These are phyloP conservation scores for Xylariales sp. DNA, from an alignment of 2,329 filamentous ascomycete species.

Conservation along the genomic window DNA sequence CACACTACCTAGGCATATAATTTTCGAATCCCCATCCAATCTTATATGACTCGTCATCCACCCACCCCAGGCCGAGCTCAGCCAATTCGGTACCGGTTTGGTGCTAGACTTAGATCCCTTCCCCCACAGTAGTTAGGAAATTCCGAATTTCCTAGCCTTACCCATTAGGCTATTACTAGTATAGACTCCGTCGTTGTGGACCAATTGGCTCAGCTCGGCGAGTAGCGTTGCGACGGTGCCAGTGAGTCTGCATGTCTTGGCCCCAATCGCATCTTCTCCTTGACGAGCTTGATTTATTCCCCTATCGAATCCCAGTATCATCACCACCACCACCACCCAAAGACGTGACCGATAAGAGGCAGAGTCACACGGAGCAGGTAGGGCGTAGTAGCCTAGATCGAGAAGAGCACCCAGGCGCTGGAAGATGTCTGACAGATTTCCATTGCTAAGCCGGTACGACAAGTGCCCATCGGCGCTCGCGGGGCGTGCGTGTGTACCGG, in stretches of 20 bases:
- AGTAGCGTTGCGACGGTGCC: conserved; percentile 34
- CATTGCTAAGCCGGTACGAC: neutral
- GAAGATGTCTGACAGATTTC: neutral
- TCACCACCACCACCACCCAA: conserved; percentile 17
- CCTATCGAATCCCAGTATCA: conserved; percentile 24
- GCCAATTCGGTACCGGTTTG: neutral
- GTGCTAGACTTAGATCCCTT: conserved; percentile 15
- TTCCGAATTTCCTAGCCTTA: conserved; percentile 14
- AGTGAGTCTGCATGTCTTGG: conserved; percentile 29
- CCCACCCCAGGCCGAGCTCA: neutral
- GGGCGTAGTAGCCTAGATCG: neutral
- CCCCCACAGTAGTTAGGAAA: conserved; percentile 13
- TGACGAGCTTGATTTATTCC: conserved; percentile 11
- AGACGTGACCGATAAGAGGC: conserved; percentile 23
- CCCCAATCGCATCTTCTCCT: conserved; percentile 33
- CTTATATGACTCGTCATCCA: conserved; percentile 6
- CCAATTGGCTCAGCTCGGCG: conserved; percentile 25
- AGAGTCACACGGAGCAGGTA: neutral
- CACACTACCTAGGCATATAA: neutral
- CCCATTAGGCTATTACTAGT: conserved; percentile 8
- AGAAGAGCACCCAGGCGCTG: neutral
- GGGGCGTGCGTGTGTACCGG: neutral
- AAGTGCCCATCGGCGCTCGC: neutral
- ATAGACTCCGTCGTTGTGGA: conserved; percentile 11
- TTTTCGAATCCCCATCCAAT: neutral